Base-by-base conservation (phyloP, 441 rosid genomes). In the Hura crepitans region DNA sequence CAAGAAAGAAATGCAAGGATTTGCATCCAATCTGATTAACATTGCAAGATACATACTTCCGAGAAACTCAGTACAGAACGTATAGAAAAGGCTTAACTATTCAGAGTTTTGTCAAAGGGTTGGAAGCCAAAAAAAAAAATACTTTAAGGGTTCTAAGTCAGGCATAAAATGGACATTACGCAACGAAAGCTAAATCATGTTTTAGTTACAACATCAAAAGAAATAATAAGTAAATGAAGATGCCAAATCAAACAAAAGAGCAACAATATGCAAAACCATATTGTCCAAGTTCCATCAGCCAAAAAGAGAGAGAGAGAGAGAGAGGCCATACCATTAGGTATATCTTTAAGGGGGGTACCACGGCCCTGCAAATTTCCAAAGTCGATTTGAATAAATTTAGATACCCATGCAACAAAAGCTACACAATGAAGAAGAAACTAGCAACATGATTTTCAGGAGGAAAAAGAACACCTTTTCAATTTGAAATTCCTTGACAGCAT, bases 311-410 rank as follows among this genome's bases (percentile, higher is more conserved):
- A 20, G 28, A 22, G 39, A 10, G 20, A 31, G 11, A 15, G 17
- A 71, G 8, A 17, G 69, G 69, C 64, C 87, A 75, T 85, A 95
- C 99, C 97, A 74, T 87, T 89, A 64, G 99, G 97, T 72, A 94
- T 94, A 79, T 92, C 97, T 78, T 87, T 92, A 75, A 94, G 84
- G 25, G 85, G 86, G 43, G 85, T 87, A 64, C 99, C 99, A 74
- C 62, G 82, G 58, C 99, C 99, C 99, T 94, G 94, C 80, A 79
- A n/a, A 81, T 75, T 76, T 71, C 53, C 79, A 86, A 70, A 53
- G 72, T 23, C 73, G 70, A 72, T 8, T 35, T 4, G 72, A 39
- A 61, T 70, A 60, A 68, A 67, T 66, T 33, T 15, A 43, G 39
- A 45, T 71, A 60, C 55, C 50, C 58, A 28, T 18, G 59, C 20